Base-by-base conservation (phyloP, 2,329 filamentous ascomycete genomes). In the Gaeumannomyces tritici region DNA sequence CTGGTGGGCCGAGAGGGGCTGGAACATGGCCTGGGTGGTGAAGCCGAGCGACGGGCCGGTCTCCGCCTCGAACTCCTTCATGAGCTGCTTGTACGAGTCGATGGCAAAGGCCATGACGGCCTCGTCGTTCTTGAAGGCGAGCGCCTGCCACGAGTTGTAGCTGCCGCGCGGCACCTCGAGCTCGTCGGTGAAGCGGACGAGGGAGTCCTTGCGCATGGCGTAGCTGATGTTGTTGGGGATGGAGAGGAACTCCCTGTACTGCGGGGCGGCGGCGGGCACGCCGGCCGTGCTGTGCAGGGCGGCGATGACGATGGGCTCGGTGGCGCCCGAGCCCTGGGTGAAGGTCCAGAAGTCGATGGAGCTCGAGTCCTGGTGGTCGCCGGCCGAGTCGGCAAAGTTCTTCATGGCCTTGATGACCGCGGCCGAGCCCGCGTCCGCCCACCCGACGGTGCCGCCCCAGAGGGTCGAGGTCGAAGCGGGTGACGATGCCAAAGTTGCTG, bases 401-500 rank as follows among this genome's bases (percentile, higher is more conserved):
- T 61, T 62, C 11, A 67, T 42, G 8, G 65, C 65, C 9, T 66
- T 62, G 55, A 67, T 65, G 24, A 61, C 59, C 13, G 42, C 18
- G 3, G 31, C 26, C 33, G 28, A 27, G 33, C 26, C 33, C 27
- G 58, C 33, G 55, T 55, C 63, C 11, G 62, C 61, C n/a, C 63
- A 63, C 7, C 68, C 55, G 2, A 67, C 64, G 65, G 66, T 64
- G 26, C 67, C 67, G n/a, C 66, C 70, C 69, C 70, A 70, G 5
- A 71, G 61, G 1, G 28, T 51, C 47, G 61, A 70, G 64, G 56
- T 62, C 64, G 63, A 68, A 65, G 47, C 61, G 63, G 33, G 75
- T 70, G 4, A 71, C 66, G 51, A 73, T 69, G 55, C 76, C 77
- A 58, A 77, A 78, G 66, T 80, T 80, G 66, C 70, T 75, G n/a